phyloP scores from a whole-genome alignment of 1,284 basidiomycete species.

The Xanthoconium separans region DNA sequence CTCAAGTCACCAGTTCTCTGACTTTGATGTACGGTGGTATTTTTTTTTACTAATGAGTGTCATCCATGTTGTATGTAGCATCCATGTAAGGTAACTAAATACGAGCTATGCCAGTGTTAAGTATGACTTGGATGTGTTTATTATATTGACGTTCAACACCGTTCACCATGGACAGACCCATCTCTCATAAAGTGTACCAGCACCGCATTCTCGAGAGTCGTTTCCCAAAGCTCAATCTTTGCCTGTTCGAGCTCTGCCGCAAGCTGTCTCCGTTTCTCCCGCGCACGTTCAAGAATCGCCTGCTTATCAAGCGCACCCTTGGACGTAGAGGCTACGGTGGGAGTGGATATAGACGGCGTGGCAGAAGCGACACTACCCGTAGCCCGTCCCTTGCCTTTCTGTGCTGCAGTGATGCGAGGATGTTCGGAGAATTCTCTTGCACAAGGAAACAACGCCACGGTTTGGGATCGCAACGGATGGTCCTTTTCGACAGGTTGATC shows the following conservation, averaged over 20 bases:
- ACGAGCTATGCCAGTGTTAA: background rate
- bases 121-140: no score
- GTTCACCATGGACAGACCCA: slow-evolving; percentile 2
- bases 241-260: slow-evolving; percentile 56
- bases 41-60: background rate
- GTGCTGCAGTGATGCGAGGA: background rate
- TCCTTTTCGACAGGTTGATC: slow-evolving; percentile 4
- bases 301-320: slow-evolving; percentile 25
- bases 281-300: slow-evolving; percentile 51
- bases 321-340: background rate
- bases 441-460: background rate
- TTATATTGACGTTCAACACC: background rate
- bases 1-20: slow-evolving; percentile 12
- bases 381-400: slow-evolving; percentile 26
- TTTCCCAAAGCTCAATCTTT: slow-evolving; percentile 70
- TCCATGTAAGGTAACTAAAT: slow-evolving; percentile 19
- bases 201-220: slow-evolving; percentile 69
- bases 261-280: slow-evolving; percentile 50
- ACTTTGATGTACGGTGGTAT: background rate
- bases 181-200: slow-evolving; percentile 53
- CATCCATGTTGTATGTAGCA: slow-evolving; percentile 19
- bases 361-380: background rate
- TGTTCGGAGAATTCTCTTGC: background rate
- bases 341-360: slow-evolving; percentile 13
- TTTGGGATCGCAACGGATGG: background rate